Base-by-base conservation (phyloP, 2,329 filamentous ascomycete genomes). In the Anisogramma anomala region DNA sequence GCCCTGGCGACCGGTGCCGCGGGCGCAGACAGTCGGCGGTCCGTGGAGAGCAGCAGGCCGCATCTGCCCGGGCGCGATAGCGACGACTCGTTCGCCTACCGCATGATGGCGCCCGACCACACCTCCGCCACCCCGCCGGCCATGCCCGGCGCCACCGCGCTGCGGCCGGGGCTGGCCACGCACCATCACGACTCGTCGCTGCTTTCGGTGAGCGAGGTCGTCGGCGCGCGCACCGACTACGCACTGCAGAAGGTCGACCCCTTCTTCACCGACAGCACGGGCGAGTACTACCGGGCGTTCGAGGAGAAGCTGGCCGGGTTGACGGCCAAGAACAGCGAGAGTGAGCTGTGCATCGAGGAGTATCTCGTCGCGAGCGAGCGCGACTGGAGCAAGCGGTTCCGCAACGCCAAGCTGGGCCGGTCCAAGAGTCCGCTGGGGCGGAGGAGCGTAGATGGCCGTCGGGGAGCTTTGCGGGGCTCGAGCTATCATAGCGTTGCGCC, bases 181-280 rank as follows among this genome's bases (percentile, higher is more conserved):
- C 32, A 11, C 30, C 37, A 34, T n/a, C 27, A 35, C 33, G 44
- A 46, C 14, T 28, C 39, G 7, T 46, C 41, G 54, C 58, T 28
- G 3, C 61, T 79, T 19, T 76, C 71, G 22, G 62, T 77, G 3
- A 63, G 74, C 39, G 66, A 66, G 2, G 67, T 81, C 22, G 65
- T 79, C 20, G 72, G 76, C 15, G 73, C 74, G 44, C 76, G 76
- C 53, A 71, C 69, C 39, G 69, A 78, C 51, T 77, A 71, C 53
- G 70, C 73, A 46, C 66, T 80, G n/a, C 77, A 82, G 53, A 76
- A 79, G 42, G 73, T 82, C 0, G 75, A 78, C 49, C 77, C 77
- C 2, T 77, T 75, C 60, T 82, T 82, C 59, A 80, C 72, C 6
- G 78, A 82, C 53, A 69, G 70, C 34, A 74, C 67, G 26, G 77